phyloP scores from a whole-genome alignment of 371 early-diverging fungal species.

The Mucor circinelloides region DNA sequence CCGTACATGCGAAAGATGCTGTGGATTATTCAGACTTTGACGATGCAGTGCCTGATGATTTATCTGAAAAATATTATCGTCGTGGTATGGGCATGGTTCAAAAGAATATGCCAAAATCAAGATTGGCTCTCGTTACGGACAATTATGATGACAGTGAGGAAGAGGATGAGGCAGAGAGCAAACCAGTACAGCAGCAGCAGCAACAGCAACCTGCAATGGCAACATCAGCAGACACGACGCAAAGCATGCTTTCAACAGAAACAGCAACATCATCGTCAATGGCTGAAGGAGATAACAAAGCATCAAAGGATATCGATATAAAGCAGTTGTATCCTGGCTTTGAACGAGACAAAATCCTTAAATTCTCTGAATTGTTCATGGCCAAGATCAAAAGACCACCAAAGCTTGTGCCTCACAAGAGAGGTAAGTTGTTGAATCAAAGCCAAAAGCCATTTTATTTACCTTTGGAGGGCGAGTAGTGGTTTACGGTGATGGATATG shows the following conservation, averaged over 20 bases:
- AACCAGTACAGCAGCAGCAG: neutral
- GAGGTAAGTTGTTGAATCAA: slow-evolving; percentile 21
- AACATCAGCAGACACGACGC: slow-evolving; percentile 14
- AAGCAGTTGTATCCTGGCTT: slow-evolving; percentile 68
- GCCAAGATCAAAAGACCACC: slow-evolving; percentile 39
- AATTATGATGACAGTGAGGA: slow-evolving; percentile 73
- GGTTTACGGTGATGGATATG: slow-evolving; percentile 43
- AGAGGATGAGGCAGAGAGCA: slow-evolving; percentile 16
- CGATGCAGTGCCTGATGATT: slow-evolving; percentile 77
- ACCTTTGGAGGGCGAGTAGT: slow-evolving; percentile 12
- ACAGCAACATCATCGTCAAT: neutral
- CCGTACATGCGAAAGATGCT: slow-evolving; percentile 66
- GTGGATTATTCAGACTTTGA: slow-evolving; percentile 83
- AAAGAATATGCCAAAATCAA: slow-evolving; percentile 29
- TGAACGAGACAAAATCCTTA: slow-evolving; percentile 60
- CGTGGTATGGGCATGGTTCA: slow-evolving; percentile 43
- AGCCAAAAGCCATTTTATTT: neutral
- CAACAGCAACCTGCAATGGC: neutral
- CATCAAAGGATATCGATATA: slow-evolving; percentile 39
- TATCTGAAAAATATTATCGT: slow-evolving; percentile 46
- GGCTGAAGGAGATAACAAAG: neutral
- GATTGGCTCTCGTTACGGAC: slow-evolving; percentile 47
- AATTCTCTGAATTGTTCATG: slow-evolving; percentile 73
- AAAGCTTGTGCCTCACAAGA: slow-evolving; percentile 30
- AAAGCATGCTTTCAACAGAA: neutral